Base-by-base conservation (phyloP, 306 rosid species). In the Chamaecrista fasciculata region DNA sequence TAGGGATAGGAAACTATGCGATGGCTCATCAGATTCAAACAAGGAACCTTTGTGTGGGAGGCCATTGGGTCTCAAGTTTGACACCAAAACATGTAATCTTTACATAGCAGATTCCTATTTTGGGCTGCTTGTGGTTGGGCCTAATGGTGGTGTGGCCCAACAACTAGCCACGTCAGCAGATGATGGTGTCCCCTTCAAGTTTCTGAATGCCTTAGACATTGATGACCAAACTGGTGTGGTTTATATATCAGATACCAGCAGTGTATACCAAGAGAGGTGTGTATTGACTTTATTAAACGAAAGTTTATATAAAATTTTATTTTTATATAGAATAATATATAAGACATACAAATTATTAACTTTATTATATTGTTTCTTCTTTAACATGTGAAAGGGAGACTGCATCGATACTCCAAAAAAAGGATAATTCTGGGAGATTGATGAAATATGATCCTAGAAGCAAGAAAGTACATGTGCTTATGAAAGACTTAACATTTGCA, bases 231-330 rank as follows among this genome's bases (percentile, higher is more conserved):
- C 81, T 0, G 91, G 84, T 6, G 50, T 50, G 1, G 81, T 86
- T 48, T 86, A 83, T 24, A 80, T 86, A 43, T 80, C 86, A 2
- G 88, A 86, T 51, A 78, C 74, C 4, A 86, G 91, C 81, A 43
- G 24, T 18, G 2, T 72, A 0, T 86, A 11, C 14, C 86, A 81
- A 78, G 61, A 84, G 73, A 78, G 86, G 91, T 86, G 37, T 16
- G 6, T 9, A 2, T 2, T 36, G 8, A 4, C 40, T 36, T 36
- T 2, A 7, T 36, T n/a, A n/a, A n/a, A n/a, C n/a, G 43, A 2
- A 37, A 37, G 12, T 37, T 37, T 37, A 2, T 1, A 1, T 37
- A 0, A 1, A 0, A 11, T 10, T 12, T 37, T 33, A 5, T 33
- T 33, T 33, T 2, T 29, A 29, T 29, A 29, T 2, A 2, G 5